Conservation (phyloP, 2,329 filamentous ascomycete genomes). For the Colletotrichum falcatum region DNA sequence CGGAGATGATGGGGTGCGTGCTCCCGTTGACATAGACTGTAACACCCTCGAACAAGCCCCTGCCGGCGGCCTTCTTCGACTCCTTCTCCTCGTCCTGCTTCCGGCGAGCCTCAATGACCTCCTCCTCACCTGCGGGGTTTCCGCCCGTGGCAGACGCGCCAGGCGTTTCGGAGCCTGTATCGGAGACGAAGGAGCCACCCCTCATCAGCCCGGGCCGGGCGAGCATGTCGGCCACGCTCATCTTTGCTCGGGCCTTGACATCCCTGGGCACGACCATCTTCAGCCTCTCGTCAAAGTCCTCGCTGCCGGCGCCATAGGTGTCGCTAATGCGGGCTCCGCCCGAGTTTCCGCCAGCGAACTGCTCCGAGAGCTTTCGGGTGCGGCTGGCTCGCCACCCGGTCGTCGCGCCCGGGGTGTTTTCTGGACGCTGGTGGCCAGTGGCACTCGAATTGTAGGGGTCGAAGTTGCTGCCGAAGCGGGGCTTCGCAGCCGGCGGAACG, state of each 20-base stretch:
- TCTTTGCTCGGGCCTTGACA: conserved; percentile 52
- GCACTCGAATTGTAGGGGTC: conserved; percentile 80
- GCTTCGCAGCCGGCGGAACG: conserved; percentile 53
- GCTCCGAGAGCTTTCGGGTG: conserved; percentile 74
- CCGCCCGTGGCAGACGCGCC: background rate
- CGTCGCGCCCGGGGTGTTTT: conserved; percentile 69
- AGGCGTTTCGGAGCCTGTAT: conserved; percentile 13
- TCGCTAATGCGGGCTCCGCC: conserved; percentile 73
- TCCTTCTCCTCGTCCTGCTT: conserved; percentile 66
- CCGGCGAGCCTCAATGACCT: conserved; percentile 48
- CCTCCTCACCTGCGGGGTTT: conserved; percentile 45
- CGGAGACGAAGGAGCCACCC: conserved; percentile 36
- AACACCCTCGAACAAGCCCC: conserved; percentile 75
- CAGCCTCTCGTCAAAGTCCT: conserved; percentile 62
- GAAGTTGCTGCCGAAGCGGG: conserved; percentile 60
- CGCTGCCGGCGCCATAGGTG: conserved; percentile 72
- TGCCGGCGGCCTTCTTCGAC: conserved; percentile 43
- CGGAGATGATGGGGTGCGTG: conserved; percentile 83
- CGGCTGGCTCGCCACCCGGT: conserved; percentile 79
- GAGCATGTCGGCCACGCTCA: conserved; percentile 68
- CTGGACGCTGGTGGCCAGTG: conserved; percentile 83
- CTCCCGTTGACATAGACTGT: conserved; percentile 90
- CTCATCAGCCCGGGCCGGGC: conserved; percentile 59
- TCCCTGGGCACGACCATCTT: conserved; percentile 59
- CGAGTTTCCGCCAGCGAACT: conserved; percentile 71